These are phyloP conservation scores for Gomphus sp. DNA, from an alignment of 1,284 basidiomycete genomes.

Conservation along the genomic window DNA sequence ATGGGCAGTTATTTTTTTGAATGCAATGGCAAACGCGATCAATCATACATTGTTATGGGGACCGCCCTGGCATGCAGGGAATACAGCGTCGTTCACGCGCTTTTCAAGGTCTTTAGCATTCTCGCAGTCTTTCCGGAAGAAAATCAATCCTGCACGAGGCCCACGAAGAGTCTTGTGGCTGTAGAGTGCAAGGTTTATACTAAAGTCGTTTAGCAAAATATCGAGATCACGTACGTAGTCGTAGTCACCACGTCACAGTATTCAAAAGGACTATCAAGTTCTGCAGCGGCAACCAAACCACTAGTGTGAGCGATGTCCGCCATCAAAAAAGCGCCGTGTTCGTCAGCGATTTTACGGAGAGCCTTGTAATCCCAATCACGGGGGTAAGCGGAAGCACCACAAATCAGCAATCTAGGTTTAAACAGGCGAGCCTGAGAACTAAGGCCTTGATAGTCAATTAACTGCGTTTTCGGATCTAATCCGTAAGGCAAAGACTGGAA, in stretches of 20 bases:
- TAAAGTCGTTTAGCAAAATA: background rate
- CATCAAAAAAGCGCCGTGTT: conserved; percentile 88
- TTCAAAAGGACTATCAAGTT: conserved; percentile 91
- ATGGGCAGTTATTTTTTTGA: background rate
- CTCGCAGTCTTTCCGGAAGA: conserved; percentile 94
- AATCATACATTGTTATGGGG: conserved; percentile 93
- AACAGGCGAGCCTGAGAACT: conserved; percentile 88
- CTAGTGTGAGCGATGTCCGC: conserved; percentile 98
- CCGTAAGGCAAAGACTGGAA: conserved; percentile 99
- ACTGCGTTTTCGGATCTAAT: conserved; percentile 76
- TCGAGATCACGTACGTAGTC: conserved; percentile 60
- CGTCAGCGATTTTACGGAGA: conserved; percentile 77
- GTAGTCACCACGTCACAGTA: conserved; percentile 97
- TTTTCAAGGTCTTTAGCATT: conserved; percentile 80
- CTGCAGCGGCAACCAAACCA: conserved; percentile 90
- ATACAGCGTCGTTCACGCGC: conserved; percentile 96
- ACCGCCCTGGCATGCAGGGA: conserved; percentile 99
- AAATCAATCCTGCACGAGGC: conserved; percentile 96
- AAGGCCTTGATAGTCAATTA: conserved; percentile 87
- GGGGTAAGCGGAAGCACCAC: conserved; percentile 97
- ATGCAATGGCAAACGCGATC: conserved; percentile 3
- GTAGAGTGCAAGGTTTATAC: background rate
- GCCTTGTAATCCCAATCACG: conserved; percentile 94
- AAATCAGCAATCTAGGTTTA: conserved; percentile 95
- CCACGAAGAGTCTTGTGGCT: conserved; percentile 99